These are phyloP conservation scores for Aspergillus viridinutans DNA, from an alignment of 2,329 filamentous ascomycete genomes.

Conservation along the genomic window DNA sequence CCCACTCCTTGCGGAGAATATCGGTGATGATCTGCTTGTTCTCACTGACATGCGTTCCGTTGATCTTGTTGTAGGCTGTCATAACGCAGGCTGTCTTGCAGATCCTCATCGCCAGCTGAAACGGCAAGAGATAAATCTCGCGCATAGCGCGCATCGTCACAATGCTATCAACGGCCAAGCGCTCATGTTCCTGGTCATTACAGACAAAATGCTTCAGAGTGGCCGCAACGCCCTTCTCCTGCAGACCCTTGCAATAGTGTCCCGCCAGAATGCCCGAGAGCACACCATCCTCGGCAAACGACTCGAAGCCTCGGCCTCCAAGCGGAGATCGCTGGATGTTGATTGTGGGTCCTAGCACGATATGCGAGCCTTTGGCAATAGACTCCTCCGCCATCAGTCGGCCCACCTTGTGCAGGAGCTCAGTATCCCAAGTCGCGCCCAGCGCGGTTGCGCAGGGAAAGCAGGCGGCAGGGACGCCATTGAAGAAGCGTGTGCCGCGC, in stretches of 20 bases:
- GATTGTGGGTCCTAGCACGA: slow-evolving; percentile 72
- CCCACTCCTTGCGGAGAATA: slow-evolving; percentile 45
- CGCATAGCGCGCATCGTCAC: slow-evolving; percentile 52
- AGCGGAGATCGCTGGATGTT: slow-evolving; percentile 79
- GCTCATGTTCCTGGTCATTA: slow-evolving; percentile 46
- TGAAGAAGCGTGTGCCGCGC: slow-evolving; percentile 64
- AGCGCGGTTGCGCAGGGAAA: slow-evolving; percentile 77
- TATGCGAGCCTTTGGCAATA: slow-evolving; percentile 67
- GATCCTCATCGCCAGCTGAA: slow-evolving; percentile 57
- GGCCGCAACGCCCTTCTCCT: slow-evolving; percentile 68
- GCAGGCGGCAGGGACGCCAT: slow-evolving; percentile 65
- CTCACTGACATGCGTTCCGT: slow-evolving; percentile 47
- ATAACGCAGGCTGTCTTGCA: slow-evolving; percentile 54
- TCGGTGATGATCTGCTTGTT: slow-evolving; percentile 39
- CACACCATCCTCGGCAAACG: slow-evolving; percentile 77
- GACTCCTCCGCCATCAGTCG: slow-evolving; percentile 67
- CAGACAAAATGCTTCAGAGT: slow-evolving; percentile 65
- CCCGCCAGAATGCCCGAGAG: slow-evolving; percentile 70
- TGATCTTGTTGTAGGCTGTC: slow-evolving; percentile 57
- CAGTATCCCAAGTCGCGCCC: slow-evolving; percentile 73
- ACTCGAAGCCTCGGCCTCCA: slow-evolving; percentile 83
- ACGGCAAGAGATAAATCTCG: slow-evolving; percentile 62
- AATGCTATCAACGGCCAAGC: slow-evolving; percentile 41
- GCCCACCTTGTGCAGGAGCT: slow-evolving; percentile 66
- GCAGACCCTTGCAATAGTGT: slow-evolving; percentile 67